These are phyloP conservation scores for Cladorrhinum samala DNA, from an alignment of 495 filamentous ascomycete genomes.

Conservation along the genomic window DNA sequence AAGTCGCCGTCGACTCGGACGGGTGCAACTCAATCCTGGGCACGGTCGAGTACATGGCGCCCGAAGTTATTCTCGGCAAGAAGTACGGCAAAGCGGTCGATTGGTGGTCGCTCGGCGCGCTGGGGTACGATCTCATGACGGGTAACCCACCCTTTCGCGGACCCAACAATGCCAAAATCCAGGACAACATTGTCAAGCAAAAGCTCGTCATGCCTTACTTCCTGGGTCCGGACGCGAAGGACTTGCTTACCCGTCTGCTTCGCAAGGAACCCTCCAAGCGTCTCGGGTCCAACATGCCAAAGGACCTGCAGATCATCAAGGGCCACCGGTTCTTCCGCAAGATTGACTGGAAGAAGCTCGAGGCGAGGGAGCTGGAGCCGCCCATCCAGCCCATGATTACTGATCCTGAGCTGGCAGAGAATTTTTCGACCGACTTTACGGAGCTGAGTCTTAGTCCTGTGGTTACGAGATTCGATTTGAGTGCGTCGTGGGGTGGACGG, in stretches of 20 bases:
- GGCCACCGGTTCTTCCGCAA: constrained; percentile 93
- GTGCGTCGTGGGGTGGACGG: constrained; percentile 22
- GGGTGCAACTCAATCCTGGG: constrained; percentile 84
- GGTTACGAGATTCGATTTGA: constrained; percentile 35
- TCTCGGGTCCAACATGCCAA: constrained; percentile 79
- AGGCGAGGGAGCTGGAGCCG: constrained; percentile 67
- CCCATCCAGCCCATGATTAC: constrained; percentile 91
- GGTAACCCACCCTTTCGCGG: constrained; percentile 85
- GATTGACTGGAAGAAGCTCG: constrained; percentile 85
- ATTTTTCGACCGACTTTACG: constrained; percentile 86
- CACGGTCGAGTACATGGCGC: constrained; percentile 98
- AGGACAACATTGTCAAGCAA: constrained; percentile 86
- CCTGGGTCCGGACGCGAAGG: constrained; percentile 83
- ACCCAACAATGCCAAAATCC: constrained; percentile 84
- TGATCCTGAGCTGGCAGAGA: constrained; percentile 90
- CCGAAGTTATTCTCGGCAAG: constrained; percentile 79
- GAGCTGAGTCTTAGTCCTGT: constrained; percentile 72
- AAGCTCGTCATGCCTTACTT: constrained; percentile 85
- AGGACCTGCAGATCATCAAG: constrained; percentile 81
- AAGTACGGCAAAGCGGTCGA: constrained; percentile 90
- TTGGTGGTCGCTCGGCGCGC: constrained; percentile 95
- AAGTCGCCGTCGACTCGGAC: constrained; percentile 80
- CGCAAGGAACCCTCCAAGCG: constrained; percentile 88
- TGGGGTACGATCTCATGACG: constrained; percentile 87
- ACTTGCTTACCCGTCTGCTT: constrained; percentile 79